Evolutionary conservation across 108 stramenopile genomes (phyloP).

Genomic region (Nitzschia inconspicua): DNA sequence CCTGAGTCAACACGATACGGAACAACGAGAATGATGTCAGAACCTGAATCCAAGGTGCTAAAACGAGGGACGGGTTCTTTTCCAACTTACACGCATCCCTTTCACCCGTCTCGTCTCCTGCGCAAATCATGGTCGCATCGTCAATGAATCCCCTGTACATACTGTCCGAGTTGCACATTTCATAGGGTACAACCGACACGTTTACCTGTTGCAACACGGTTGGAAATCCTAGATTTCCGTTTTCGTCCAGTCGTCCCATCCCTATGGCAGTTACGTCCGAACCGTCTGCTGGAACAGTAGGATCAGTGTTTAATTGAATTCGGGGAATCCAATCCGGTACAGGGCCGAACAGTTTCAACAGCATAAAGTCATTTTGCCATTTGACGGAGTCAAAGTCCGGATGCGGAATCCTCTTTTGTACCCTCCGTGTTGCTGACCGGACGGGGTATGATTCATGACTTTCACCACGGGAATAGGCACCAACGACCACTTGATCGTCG

Average conservation of each 20-base stretch:
- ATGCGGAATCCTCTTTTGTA: slow-evolving; percentile 14
- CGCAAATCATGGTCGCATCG: slow-evolving; percentile 39
- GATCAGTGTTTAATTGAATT: slow-evolving; percentile 2
- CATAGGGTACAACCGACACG: slow-evolving; percentile 4
- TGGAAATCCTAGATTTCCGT: slow-evolving; percentile 9
- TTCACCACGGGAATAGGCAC: slow-evolving; percentile 6
- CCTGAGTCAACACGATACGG: not conserved
- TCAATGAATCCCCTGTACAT: slow-evolving; percentile 25
- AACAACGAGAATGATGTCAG: not conserved
- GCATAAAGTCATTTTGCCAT: slow-evolving; percentile 22
- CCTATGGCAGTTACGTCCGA: not conserved
- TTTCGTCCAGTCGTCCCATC: not conserved
- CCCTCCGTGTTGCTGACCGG: slow-evolving; percentile 14
- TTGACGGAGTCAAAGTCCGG: slow-evolving; percentile 14
- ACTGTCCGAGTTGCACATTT: slow-evolving; percentile 6
- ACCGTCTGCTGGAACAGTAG: not conserved
- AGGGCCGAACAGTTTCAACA: slow-evolving; percentile 21
- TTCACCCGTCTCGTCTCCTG: slow-evolving; percentile 42
- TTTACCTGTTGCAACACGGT: slow-evolving; percentile 18
- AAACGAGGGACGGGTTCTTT: not conserved
- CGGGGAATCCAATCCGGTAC: not conserved
- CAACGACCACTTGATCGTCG: slow-evolving; percentile 6
- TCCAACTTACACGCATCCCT: slow-evolving; percentile 24
- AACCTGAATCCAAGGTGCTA: not conserved
- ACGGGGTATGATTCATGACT: slow-evolving; percentile 6